phyloP scores from a whole-genome alignment of 2,329 filamentous ascomycete species.

The Claviceps arundinis region DNA sequence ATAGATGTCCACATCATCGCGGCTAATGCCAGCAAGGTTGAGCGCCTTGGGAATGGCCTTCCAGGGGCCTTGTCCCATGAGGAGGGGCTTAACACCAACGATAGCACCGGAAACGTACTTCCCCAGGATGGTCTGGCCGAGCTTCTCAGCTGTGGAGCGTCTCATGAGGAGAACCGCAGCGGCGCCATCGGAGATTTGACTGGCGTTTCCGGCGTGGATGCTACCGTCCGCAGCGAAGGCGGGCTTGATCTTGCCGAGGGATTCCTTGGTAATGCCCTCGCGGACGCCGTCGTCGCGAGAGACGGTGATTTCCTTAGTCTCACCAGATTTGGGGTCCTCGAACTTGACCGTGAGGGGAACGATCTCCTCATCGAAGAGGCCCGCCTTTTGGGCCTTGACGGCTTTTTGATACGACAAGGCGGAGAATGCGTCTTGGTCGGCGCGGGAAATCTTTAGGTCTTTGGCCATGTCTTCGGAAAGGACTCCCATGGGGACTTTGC shows the following conservation, averaged over 20 bases:
- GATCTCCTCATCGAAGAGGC: slow-evolving; percentile 91
- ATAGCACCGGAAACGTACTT: slow-evolving; percentile 81
- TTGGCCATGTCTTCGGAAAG: slow-evolving; percentile 92
- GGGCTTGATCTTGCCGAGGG: slow-evolving; percentile 77
- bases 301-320: slow-evolving; percentile 73
- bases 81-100: slow-evolving; percentile 78
- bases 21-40: slow-evolving; percentile 70
- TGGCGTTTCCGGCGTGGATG: slow-evolving; percentile 94
- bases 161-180: slow-evolving; percentile 94
- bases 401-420: slow-evolving; percentile 91
- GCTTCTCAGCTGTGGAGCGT: slow-evolving; percentile 74
- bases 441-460: slow-evolving; percentile 59
- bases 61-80: slow-evolving; percentile 95
- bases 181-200: slow-evolving; percentile 89
- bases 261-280: slow-evolving; percentile 72
- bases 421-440: slow-evolving; percentile 80
- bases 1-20: slow-evolving; percentile 88
- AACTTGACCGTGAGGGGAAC: slow-evolving; percentile 73
- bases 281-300: slow-evolving; percentile 78
- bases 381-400: slow-evolving; percentile 65
- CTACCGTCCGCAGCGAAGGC: slow-evolving; percentile 84
- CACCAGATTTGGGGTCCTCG: slow-evolving; percentile 80
- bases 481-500: slow-evolving; percentile 94
- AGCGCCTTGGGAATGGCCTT: slow-evolving; percentile 90
- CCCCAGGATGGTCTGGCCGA: slow-evolving; percentile 80